Conservation (phyloP, 2,329 filamentous ascomycete genomes). For the Curvularia spicifera region DNA sequence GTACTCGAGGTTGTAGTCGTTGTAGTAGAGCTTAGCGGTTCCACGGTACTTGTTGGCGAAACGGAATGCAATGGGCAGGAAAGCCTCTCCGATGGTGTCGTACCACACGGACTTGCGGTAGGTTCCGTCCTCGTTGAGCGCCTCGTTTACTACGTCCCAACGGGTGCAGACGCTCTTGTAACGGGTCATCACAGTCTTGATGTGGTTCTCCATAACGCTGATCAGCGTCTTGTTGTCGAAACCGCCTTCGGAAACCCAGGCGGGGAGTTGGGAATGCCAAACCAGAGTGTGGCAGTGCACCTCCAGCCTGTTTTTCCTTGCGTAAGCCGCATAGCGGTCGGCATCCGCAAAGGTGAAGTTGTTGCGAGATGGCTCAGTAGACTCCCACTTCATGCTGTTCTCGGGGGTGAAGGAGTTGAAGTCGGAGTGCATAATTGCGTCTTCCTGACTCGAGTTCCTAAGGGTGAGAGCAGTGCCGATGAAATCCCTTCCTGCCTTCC, state of each 20-base stretch:
- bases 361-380: conserved; percentile 45
- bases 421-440: conserved; percentile 35
- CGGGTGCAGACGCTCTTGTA: conserved; percentile 50
- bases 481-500: conserved; percentile 30
- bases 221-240: conserved; percentile 52
- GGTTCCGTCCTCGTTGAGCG: conserved; percentile 50
- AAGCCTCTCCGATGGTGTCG: conserved; percentile 53
- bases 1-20: conserved; percentile 69
- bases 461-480: conserved; percentile 38
- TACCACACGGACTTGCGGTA: conserved; percentile 53
- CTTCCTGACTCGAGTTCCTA: conserved; percentile 33
- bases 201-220: conserved; percentile 52
- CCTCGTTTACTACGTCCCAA: conserved; percentile 53
- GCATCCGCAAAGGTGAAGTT: conserved; percentile 50
- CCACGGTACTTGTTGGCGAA: conserved; percentile 50
- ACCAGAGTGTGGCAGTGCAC: conserved; percentile 52
- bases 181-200: conserved; percentile 48
- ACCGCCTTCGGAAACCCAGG: conserved; percentile 48
- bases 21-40: conserved; percentile 60
- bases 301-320: conserved; percentile 43
- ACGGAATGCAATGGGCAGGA: conserved; percentile 55
- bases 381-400: conserved; percentile 46
- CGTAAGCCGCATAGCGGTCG: conserved; percentile 46
- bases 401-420: conserved; percentile 41
- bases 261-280: conserved; percentile 52